Percentiles rank a stretch among this genome's conserved stretches.
These are phyloP conservation scores for Triticum turgidum DNA, from an alignment of 176 grass and related monocot genomes.

Conservation along the genomic window DNA sequence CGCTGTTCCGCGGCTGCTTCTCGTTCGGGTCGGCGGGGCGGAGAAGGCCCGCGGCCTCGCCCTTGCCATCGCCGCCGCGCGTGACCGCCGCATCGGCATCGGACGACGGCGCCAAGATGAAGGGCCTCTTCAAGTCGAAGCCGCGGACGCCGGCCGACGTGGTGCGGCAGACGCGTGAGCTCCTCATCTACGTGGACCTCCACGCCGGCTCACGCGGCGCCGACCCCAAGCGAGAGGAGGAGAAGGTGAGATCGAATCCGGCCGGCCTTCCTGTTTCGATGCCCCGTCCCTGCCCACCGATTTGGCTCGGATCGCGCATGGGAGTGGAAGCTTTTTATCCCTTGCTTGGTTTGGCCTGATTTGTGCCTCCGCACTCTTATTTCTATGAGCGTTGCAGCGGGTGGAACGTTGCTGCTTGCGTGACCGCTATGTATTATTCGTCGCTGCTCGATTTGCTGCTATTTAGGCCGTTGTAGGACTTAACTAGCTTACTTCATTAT, in stretches of 20 bases:
- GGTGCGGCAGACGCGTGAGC: slow-evolving; percentile 75
- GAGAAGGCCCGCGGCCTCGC: slow-evolving; percentile 46
- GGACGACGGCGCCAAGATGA: slow-evolving; percentile 66
- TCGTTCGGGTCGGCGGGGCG: slow-evolving; percentile 53
- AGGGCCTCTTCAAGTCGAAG: slow-evolving; percentile 94
- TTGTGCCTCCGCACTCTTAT: background rate
- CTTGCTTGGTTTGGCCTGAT: background rate
- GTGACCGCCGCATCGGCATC: slow-evolving; percentile 9
- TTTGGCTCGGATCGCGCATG: background rate
- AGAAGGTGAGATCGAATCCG: slow-evolving; percentile 67
- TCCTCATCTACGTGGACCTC: slow-evolving; percentile 65
- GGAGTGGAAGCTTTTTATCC: background rate
- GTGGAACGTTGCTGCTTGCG: background rate
- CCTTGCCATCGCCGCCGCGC: slow-evolving; percentile 41
- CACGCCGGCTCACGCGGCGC: slow-evolving; percentile 30
- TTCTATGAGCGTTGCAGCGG: background rate
- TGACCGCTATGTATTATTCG: background rate
- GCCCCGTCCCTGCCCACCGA: background rate
- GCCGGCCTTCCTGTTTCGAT: background rate
- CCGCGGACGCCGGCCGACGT: slow-evolving; percentile 76
- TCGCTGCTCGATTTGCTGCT: background rate
- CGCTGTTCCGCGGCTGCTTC: slow-evolving; percentile 55
- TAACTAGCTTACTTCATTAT: background rate
- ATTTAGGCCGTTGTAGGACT: background rate
- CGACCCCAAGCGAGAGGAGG: slow-evolving; percentile 77